Evolutionary conservation across 768 basidiomycete species (phyloP).

Genomic region (Collybia nuda): DNA sequence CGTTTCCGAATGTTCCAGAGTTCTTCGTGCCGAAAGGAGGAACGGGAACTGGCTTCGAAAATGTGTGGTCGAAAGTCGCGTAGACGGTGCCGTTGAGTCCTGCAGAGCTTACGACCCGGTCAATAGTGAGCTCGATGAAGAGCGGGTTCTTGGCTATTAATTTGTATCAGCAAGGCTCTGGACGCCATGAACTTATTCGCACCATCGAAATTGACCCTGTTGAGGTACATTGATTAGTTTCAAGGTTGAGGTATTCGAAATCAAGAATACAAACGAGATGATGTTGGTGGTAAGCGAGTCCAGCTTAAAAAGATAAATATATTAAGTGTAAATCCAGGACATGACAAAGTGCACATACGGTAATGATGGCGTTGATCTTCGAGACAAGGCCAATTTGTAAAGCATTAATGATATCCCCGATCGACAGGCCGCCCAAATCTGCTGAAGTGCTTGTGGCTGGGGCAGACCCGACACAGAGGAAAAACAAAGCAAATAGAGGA

Average conservation of each 20-base stretch:
- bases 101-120: constrained; percentile 38
- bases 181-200: neutral
- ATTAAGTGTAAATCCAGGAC: neutral
- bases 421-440: constrained; percentile 18
- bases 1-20: constrained; percentile 56
- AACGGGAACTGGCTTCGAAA: constrained; percentile 51
- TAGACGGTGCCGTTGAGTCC: constrained; percentile 54
- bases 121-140: constrained; percentile 44
- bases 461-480: constrained; percentile 21
- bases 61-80: constrained; percentile 59
- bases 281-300: constrained; percentile 34
- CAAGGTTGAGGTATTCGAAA: neutral
- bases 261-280: constrained; percentile 20
- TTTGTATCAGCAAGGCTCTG: neutral
- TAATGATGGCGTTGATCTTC: constrained; percentile 36
- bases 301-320: constrained; percentile 22
- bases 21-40: constrained; percentile 51
- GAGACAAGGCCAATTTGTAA: constrained; percentile 39
- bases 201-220: constrained; percentile 38
- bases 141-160: constrained; percentile 40
- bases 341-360: constrained; percentile 23
- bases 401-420: constrained; percentile 40
- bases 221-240: neutral
- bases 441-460: constrained; percentile 10
- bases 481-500: constrained; percentile 22